Conservation (phyloP, 1,139 yeast genomes). For the Yamadazyma buinensis region DNA sequence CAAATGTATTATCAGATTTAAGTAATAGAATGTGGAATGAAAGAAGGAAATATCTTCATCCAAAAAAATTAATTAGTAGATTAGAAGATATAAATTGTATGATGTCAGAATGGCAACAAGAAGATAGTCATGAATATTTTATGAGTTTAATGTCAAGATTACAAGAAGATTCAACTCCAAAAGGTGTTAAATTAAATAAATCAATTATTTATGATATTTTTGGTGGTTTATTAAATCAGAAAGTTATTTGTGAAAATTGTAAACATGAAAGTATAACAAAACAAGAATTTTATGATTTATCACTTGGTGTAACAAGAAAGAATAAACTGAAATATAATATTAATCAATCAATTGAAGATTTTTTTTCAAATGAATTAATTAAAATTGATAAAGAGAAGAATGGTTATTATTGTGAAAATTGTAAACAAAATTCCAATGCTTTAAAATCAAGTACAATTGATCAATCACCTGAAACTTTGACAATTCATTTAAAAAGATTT, state of each 20-base stretch:
- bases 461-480: conserved; percentile 82
- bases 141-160: conserved; percentile 85
- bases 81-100: conserved; percentile 86
- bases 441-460: conserved; percentile 70
- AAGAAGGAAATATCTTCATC: conserved; percentile 52
- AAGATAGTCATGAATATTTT: conserved; percentile 94
- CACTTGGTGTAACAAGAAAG: conserved; percentile 61
- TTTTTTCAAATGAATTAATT: conserved; percentile 75
- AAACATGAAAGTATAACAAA: conserved; percentile 79
- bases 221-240: conserved; percentile 85
- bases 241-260: conserved; percentile 79
- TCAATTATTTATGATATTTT: conserved; percentile 88
- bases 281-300: conserved; percentile 91
- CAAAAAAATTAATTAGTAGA: conserved; percentile 67
- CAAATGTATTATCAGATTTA: conserved; percentile 70
- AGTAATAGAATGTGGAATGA: conserved; percentile 61
- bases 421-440: conserved; percentile 76
- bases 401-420: conserved; percentile 85
- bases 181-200: conserved; percentile 74
- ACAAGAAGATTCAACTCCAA: conserved; percentile 91
- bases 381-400: conserved; percentile 58
- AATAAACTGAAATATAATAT: conserved; percentile 47
- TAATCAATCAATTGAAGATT: conserved; percentile 71
- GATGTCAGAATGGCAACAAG: conserved; percentile 98
- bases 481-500: conserved; percentile 85